phyloP scores from a whole-genome alignment of 2,329 filamentous ascomycete species.

The Calonectria leucothoes region DNA sequence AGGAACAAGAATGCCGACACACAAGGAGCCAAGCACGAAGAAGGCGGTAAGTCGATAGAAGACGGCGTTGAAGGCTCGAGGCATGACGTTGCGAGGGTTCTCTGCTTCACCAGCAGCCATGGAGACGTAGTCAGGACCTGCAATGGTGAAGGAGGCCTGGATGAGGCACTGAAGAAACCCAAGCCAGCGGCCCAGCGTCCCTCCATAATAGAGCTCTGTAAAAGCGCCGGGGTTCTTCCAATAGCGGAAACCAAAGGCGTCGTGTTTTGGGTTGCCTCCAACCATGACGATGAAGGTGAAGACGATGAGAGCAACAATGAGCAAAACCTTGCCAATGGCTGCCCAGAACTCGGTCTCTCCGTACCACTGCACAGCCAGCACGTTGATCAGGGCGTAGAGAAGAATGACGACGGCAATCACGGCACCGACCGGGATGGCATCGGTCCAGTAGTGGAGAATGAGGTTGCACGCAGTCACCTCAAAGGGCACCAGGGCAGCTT shows the following conservation, averaged over 20 bases:
- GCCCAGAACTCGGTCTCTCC: slow-evolving; percentile 83
- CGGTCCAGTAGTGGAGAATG: slow-evolving; percentile 72
- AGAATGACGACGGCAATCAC: slow-evolving; percentile 67
- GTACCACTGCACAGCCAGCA: slow-evolving; percentile 80
- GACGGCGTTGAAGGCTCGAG: slow-evolving; percentile 80
- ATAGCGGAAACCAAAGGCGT: slow-evolving; percentile 77
- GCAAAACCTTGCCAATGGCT: slow-evolving; percentile 76
- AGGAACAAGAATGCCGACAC: slow-evolving; percentile 77
- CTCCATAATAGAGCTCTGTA: slow-evolving; percentile 71
- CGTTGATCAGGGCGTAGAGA: slow-evolving; percentile 69
- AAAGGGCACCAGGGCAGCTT: slow-evolving; percentile 75
- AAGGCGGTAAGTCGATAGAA: slow-evolving; percentile 83
- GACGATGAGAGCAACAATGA: slow-evolving; percentile 76
- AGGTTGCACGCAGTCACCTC: slow-evolving; percentile 74
- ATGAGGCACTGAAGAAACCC: slow-evolving; percentile 83
- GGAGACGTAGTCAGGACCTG: slow-evolving; percentile 75
- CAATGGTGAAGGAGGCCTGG: slow-evolving; percentile 75
- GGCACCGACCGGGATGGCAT: slow-evolving; percentile 67
- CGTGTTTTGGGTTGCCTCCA: slow-evolving; percentile 80
- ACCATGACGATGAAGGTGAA: slow-evolving; percentile 88
- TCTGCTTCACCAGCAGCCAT: slow-evolving; percentile 80
- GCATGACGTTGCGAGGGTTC: slow-evolving; percentile 76
- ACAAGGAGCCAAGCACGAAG: slow-evolving; percentile 79
- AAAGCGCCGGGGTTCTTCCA: slow-evolving; percentile 79
- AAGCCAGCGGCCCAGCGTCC: slow-evolving; percentile 77